A percentile compares a stretch with the other conserved stretches of the same genome.
Conservation (phyloP, 163 green algal genomes). For the Chlamydomonas reinhardtii region DNA sequence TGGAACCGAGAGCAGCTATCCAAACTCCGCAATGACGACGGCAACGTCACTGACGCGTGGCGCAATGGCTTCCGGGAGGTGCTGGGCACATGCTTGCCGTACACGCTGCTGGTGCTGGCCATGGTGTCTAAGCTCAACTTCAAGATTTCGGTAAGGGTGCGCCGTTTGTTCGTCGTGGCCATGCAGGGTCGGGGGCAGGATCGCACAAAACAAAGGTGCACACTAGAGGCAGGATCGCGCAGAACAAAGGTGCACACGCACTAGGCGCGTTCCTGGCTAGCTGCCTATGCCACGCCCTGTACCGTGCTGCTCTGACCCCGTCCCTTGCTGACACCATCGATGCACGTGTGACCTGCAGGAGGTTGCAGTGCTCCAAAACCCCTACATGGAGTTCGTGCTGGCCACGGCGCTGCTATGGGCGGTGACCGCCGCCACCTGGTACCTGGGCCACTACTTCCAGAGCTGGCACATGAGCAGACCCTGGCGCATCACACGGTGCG, state of each 20-base stretch:
- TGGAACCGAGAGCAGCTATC: conserved; percentile 62
- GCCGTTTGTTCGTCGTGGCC: too few relatives aligned
- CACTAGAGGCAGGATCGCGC: too few relatives aligned
- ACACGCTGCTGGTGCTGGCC: conserved; percentile 23
- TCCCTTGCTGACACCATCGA: too few relatives aligned
- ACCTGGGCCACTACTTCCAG: conserved; percentile 27
- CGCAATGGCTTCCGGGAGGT: conserved; percentile 51
- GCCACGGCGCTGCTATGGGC: conserved; percentile 33
- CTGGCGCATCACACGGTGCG: conserved; percentile 24
- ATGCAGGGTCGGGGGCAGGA: too few relatives aligned
- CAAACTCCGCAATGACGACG: conserved; percentile 64
- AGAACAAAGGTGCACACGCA: too few relatives aligned
- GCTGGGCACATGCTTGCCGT: conserved; percentile 29
- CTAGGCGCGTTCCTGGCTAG: too few relatives aligned
- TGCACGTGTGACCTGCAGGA: background rate
- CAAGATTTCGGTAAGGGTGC: too few relatives aligned
- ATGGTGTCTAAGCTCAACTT: conserved; percentile 8
- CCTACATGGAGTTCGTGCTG: conserved; percentile 60
- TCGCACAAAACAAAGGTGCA: too few relatives aligned
- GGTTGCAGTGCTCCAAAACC: conserved; percentile 37
- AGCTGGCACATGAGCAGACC: conserved; percentile 27
- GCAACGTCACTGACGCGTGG: conserved; percentile 68
- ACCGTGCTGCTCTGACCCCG: too few relatives aligned
- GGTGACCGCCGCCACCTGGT: background rate
- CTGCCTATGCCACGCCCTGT: too few relatives aligned